Evolutionary conservation across 176 grass and related monocot species (phyloP).

Genomic region (Triticum urartu): DNA sequence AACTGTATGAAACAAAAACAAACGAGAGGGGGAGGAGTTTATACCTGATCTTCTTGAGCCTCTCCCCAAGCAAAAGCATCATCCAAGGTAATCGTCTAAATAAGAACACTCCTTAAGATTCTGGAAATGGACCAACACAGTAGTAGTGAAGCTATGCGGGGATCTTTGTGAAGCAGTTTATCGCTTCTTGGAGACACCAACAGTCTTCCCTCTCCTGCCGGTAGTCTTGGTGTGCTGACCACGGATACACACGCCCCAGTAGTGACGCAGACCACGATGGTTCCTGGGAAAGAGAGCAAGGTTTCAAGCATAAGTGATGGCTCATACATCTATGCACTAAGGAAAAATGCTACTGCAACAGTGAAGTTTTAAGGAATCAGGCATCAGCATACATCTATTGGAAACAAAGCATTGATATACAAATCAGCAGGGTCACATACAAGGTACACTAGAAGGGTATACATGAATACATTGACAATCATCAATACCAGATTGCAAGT

Average conservation of each 20-base stretch:
- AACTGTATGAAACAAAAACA: too few species aligned
- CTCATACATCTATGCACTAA: not conserved
- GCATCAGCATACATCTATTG: too few species aligned
- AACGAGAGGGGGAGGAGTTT: too few species aligned
- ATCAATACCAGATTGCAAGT: too few species aligned
- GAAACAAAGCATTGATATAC: too few species aligned
- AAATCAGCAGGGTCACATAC: too few species aligned
- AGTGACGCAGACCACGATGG: constrained; percentile 88
- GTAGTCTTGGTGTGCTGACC: constrained; percentile 97
- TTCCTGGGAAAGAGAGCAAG: constrained; percentile 45
- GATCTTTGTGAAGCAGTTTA: constrained; percentile 23
- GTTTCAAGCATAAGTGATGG: not conserved
- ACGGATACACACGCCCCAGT: constrained; percentile 85
- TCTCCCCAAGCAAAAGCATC: too few species aligned
- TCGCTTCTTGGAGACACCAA: constrained; percentile 98
- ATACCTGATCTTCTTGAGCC: too few species aligned
- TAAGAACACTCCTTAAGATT: too few species aligned
- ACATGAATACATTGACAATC: too few species aligned
- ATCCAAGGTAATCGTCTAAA: too few species aligned
- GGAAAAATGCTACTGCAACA: not conserved
- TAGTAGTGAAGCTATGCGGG: not conserved
- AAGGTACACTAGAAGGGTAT: too few species aligned
- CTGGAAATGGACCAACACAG: not conserved
- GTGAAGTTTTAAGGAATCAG: not conserved
- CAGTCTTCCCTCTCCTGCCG: constrained; percentile 88